Base-by-base conservation (phyloP, 2,329 filamentous ascomycete species). In the Aureobasidium sp. region DNA sequence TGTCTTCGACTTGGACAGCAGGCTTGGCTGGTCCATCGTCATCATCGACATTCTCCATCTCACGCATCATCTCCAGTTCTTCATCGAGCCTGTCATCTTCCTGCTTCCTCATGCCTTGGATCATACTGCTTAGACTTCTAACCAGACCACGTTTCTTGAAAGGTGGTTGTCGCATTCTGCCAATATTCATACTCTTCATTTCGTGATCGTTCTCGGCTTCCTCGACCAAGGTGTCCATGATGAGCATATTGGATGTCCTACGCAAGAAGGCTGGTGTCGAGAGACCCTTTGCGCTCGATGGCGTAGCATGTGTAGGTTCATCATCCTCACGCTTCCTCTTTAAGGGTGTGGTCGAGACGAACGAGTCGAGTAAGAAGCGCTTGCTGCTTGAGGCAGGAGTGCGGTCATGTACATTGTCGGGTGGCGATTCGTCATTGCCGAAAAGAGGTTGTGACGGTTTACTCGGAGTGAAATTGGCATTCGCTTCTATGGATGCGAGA, bases 231-330 rank as follows among this genome's bases (percentile, higher is more conserved):
- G 79, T 73, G 0, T 81, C 76, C 50, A 86, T 72, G 1, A 77
- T 71, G 58, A 72, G 76, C 54, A 59, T 54, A 16, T 53, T 61
- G n/a, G 69, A 76, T 61, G 77, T 77, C 63, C 86, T 76, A 21
- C 84, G 76, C 11, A 93, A 74, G 69, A 92, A 92, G 0, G 87
- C 81, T 0, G 89, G 89, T 1, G 89, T 93, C 6, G 83, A 80
- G 66, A 90, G 86, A 49, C 73, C 71, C 60, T 69, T 70, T n/a
- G 70, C 62, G 37, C 50, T 62, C 3, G 59, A 92, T 0, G 89
- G 89, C 1, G 89, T 92, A 6, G 83, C 80, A 66, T 89, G 86
- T 25, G 37, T 15, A 52, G 73, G 60, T 15, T 69, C 70, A 21
- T 67, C 69, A 25, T 75, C 73, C 1, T 74, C 74, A 6, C 72